Percentiles rank a stretch among this genome's conserved stretches.
Conservation (phyloP, 345 rosid species). For the Heritiera fomes region DNA sequence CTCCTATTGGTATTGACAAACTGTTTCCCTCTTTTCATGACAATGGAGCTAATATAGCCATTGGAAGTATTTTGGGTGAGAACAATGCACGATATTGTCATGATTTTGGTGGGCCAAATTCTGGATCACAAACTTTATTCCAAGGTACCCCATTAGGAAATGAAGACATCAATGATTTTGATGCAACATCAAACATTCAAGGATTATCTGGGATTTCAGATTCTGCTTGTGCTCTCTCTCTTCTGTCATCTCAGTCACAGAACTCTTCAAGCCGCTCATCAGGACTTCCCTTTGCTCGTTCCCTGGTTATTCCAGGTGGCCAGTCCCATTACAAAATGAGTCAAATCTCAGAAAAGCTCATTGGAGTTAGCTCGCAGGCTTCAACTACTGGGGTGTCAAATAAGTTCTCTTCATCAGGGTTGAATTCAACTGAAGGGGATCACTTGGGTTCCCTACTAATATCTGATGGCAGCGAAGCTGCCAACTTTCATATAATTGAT, state of each 20-base stretch:
- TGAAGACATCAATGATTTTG: slow-evolving; percentile 36
- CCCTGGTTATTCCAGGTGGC: slow-evolving; percentile 39
- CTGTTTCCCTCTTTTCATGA: slow-evolving; percentile 38
- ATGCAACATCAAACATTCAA: slow-evolving; percentile 38
- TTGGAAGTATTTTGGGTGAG: slow-evolving; percentile 32
- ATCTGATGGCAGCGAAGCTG: slow-evolving; percentile 32
- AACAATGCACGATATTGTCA: slow-evolving; percentile 28
- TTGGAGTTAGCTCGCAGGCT: slow-evolving; percentile 32
- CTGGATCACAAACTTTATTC: slow-evolving; percentile 36
- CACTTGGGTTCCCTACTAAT: slow-evolving; percentile 32
- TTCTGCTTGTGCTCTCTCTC: slow-evolving; percentile 88
- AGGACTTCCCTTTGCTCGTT: slow-evolving; percentile 34
- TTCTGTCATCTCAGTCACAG: slow-evolving; percentile 85
- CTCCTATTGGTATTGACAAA: slow-evolving; percentile 37
- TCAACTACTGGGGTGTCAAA: slow-evolving; percentile 30
- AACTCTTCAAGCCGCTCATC: slow-evolving; percentile 40
- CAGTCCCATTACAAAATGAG: slow-evolving; percentile 22
- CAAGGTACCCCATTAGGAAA: slow-evolving; percentile 37
- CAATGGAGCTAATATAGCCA: slow-evolving; percentile 26
- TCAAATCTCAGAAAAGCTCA: slow-evolving; percentile 34
- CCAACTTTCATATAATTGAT: slow-evolving; percentile 32
- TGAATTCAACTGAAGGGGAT: slow-evolving; percentile 40
- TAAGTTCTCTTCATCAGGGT: slow-evolving; percentile 35
- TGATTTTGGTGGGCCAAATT: slow-evolving; percentile 34
- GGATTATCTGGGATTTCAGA: slow-evolving; percentile 47